A percentile compares a stretch with the other conserved stretches of the same genome.
phyloP scores from a whole-genome alignment of 1,139 yeast species.

The Zygosaccharomyces sapae region DNA sequence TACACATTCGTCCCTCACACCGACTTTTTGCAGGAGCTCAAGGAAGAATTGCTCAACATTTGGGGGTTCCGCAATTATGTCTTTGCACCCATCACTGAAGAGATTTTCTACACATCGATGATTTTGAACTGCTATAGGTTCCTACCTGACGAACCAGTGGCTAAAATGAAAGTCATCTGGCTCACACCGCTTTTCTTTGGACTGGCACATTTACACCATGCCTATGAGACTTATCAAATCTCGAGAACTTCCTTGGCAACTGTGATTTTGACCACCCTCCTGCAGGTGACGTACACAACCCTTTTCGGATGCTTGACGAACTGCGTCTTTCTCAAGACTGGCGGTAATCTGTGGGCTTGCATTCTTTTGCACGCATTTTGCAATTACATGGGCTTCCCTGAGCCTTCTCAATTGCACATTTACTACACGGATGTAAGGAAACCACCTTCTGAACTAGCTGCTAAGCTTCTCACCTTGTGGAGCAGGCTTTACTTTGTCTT shows the following conservation, averaged over 20 bases:
- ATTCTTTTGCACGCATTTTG: constrained; percentile 67
- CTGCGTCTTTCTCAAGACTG: constrained; percentile 48
- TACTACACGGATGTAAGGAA: constrained; percentile 19
- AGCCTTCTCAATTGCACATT: constrained; percentile 20
- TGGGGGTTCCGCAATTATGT: constrained; percentile 61
- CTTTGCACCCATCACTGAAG: constrained; percentile 88
- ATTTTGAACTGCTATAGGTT: constrained; percentile 43
- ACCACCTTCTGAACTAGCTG: constrained; percentile 6
- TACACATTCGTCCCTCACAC: constrained; percentile 33
- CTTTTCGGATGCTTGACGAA: constrained; percentile 77
- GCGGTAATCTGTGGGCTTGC: constrained; percentile 58
- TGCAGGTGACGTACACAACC: constrained; percentile 72
- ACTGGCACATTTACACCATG: constrained; percentile 90
- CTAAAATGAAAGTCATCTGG: constrained; percentile 35
- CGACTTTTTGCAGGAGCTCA: constrained; percentile 23
- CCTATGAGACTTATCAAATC: constrained; percentile 46
- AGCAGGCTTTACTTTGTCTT: constrained; percentile 22
- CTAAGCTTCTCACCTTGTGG: constrained; percentile 23
- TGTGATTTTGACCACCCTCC: constrained; percentile 43
- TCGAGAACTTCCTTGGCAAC: constrained; percentile 31
- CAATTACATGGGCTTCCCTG: constrained; percentile 77
- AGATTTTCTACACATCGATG: constrained; percentile 68
- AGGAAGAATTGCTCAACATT: constrained; percentile 38
- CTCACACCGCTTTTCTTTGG: constrained; percentile 75
- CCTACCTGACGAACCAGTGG: constrained; percentile 28